Evolutionary conservation across 163 green algal species (phyloP).

Genomic region (Scenedesmus sp.): DNA sequence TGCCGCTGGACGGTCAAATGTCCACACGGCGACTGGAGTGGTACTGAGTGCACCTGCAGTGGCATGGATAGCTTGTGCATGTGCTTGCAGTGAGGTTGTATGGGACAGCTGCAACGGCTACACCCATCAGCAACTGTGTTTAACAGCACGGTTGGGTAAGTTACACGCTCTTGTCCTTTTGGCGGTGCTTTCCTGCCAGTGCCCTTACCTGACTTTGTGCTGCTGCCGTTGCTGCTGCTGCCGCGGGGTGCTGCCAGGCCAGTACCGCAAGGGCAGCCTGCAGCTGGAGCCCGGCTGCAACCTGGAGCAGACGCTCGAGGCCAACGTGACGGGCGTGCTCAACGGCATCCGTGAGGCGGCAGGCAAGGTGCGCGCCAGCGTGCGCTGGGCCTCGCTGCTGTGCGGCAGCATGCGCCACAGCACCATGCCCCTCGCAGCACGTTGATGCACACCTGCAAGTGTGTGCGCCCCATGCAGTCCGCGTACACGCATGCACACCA

Average conservation of each 20-base stretch:
- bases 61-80: too few relatives aligned
- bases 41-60: background rate
- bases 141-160: too few relatives aligned
- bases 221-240: background rate
- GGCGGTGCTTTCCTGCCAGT: background rate
- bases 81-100: too few relatives aligned
- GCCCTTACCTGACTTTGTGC: background rate
- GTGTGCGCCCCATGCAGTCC: too few relatives aligned
- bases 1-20: too few relatives aligned
- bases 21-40: too few relatives aligned
- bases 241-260: background rate
- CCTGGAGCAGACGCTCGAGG: conserved; percentile 90
- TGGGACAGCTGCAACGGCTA: too few relatives aligned
- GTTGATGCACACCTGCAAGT: too few relatives aligned
- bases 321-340: conserved; percentile 88
- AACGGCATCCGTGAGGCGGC: conserved; percentile 94
- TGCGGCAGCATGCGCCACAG: too few relatives aligned
- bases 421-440: too few relatives aligned
- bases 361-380: conserved; percentile 68
- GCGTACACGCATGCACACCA: too few relatives aligned
- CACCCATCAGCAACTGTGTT: too few relatives aligned
- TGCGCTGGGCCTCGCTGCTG: background rate
- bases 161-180: background rate
- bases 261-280: conserved; percentile 68
- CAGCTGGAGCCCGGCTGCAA: conserved; percentile 91